A percentile compares a stretch with the other conserved stretches of the same genome.
Conservation (phyloP, 1,284 basidiomycete genomes). For the Tylopilus sp. region DNA sequence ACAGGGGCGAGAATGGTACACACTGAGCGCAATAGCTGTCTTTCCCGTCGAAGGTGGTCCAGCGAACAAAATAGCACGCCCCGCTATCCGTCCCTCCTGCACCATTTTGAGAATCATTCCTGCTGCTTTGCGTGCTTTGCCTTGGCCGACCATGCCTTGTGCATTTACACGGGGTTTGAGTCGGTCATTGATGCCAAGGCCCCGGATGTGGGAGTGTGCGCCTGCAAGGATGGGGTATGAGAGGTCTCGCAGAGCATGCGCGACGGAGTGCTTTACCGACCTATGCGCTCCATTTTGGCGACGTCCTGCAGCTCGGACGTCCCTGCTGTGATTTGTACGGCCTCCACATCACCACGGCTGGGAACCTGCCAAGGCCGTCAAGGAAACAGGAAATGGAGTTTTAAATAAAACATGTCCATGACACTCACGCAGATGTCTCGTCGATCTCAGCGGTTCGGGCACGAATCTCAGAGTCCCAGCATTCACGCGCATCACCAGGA, state of each 20-base stretch:
- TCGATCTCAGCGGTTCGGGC: not conserved
- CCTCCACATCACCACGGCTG: too few relatives aligned
- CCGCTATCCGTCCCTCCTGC: constrained; percentile 90
- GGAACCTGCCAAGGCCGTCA: not conserved
- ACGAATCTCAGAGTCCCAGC: not conserved
- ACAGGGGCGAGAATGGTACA: not conserved
- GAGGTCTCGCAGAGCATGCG: not conserved
- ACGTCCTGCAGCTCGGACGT: constrained; percentile 80
- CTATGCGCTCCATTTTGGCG: constrained; percentile 95
- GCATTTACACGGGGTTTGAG: constrained; percentile 85
- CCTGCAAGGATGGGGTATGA: constrained; percentile 43
- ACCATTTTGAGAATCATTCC: constrained; percentile 99
- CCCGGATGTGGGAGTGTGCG: constrained; percentile 96
- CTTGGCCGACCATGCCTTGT: constrained; percentile 97
- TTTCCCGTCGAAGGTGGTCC: constrained; percentile 96
- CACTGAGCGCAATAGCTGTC: constrained; percentile 94
- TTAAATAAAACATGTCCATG: not conserved
- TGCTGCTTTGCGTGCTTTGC: constrained; percentile 90
- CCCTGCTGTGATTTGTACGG: constrained; percentile 67
- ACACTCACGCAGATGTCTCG: not conserved
- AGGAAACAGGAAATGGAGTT: not conserved
- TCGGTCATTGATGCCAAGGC: constrained; percentile 87
- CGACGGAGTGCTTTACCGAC: constrained; percentile 37
- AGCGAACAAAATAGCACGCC: constrained; percentile 91
- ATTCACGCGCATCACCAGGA: not conserved